Percentiles rank a stretch among this genome's conserved stretches.
Evolutionary conservation across 202 grass and related monocot species (phyloP).

Genomic region (Dendrocalamus latiflorus): DNA sequence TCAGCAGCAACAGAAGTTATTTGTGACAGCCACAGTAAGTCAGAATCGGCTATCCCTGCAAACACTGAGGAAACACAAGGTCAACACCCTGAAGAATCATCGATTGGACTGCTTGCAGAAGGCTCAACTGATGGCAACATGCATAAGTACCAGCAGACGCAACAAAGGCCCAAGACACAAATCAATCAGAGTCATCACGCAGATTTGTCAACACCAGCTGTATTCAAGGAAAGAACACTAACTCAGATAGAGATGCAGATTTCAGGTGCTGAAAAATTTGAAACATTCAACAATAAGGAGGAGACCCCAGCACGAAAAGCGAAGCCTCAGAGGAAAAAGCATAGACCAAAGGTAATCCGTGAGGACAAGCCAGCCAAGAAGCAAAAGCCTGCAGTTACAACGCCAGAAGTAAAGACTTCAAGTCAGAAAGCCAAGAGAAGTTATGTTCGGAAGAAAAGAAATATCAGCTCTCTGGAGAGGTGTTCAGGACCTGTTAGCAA

Average conservation of each 20-base stretch:
- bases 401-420: conserved; percentile 18
- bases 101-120: neutral
- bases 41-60: conserved; percentile 10
- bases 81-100: conserved; percentile 9
- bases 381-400: conserved; percentile 29
- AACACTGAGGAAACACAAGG: conserved; percentile 7
- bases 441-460: conserved; percentile 46
- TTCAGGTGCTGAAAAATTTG: neutral
- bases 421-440: conserved; percentile 50
- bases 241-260: conserved; percentile 28
- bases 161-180: conserved; percentile 21
- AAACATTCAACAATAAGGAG: conserved; percentile 24
- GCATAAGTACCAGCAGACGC: neutral
- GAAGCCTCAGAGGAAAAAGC: conserved; percentile 50
- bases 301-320: conserved; percentile 21
- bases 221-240: conserved; percentile 28
- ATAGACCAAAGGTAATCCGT: conserved; percentile 62
- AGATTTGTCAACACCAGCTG: conserved; percentile 11
- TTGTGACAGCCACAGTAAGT: neutral
- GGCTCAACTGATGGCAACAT: conserved; percentile 12
- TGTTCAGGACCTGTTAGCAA: neutral
- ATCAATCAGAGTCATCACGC: conserved; percentile 13
- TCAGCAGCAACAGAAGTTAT: neutral
- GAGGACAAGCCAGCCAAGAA: conserved; percentile 36
- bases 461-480: conserved; percentile 23